Percentiles rank a stretch among this genome's conserved stretches.
Evolutionary conservation across 495 filamentous ascomycete genomes (phyloP).

Genomic region (Neurospora hispaniola): DNA sequence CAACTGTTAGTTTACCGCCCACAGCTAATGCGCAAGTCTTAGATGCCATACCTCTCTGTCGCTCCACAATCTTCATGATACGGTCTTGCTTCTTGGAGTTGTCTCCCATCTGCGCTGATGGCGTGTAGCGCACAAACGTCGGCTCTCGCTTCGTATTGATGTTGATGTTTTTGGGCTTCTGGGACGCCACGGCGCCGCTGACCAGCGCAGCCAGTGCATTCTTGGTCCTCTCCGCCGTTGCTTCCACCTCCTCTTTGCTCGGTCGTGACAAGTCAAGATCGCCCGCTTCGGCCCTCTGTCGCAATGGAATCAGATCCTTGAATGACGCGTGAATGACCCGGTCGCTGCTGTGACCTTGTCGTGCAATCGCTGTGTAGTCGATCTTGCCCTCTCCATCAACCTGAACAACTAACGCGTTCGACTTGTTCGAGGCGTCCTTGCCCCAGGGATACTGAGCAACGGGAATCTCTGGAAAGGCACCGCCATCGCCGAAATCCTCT

Average conservation of each 20-base stretch:
- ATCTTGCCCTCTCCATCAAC: constrained; percentile 87
- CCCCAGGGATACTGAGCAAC: constrained; percentile 97
- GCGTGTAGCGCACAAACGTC: constrained; percentile 92
- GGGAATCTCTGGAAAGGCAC: constrained; percentile 89
- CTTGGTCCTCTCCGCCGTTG: constrained; percentile 77
- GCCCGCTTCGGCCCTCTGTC: constrained; percentile 87
- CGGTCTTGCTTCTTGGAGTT: constrained; percentile 78
- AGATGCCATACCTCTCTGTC: constrained; percentile 46
- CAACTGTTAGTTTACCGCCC: not conserved
- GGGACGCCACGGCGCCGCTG: constrained; percentile 72
- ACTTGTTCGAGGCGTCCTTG: constrained; percentile 49
- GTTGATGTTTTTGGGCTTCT: constrained; percentile 93
- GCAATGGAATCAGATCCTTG: constrained; percentile 90
- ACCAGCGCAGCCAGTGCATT: constrained; percentile 74
- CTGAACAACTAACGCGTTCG: constrained; percentile 83
- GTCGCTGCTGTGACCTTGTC: constrained; percentile 73
- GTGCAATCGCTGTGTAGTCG: constrained; percentile 93
- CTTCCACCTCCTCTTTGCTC: constrained; percentile 70
- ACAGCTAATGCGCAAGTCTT: not conserved
- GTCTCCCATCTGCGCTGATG: constrained; percentile 95
- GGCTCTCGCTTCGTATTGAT: constrained; percentile 66
- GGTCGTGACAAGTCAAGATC: constrained; percentile 86
- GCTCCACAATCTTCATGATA: constrained; percentile 96
- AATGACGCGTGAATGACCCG: constrained; percentile 89
- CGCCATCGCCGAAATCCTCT: constrained; percentile 94